phyloP scores from a whole-genome alignment of 768 basidiomycete genomes.

The Sarcodon sp. region DNA sequence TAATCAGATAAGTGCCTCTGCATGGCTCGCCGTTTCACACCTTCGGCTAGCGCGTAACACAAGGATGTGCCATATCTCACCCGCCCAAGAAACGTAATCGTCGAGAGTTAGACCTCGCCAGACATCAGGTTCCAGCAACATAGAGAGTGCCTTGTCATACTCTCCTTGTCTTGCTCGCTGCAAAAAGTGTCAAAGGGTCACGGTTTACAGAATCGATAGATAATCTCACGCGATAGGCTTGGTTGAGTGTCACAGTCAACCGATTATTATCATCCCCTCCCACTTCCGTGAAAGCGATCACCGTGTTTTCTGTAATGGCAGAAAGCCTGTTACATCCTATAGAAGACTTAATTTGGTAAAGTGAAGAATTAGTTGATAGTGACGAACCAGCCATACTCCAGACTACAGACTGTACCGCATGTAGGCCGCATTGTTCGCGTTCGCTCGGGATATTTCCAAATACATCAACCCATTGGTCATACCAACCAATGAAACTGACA shows the following conservation, averaged over 20 bases:
- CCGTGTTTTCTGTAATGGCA: conserved; percentile 52
- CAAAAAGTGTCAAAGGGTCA: neutral
- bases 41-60: conserved; percentile 54
- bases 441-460: conserved; percentile 36
- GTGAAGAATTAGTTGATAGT: neutral
- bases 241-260: conserved; percentile 48
- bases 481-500: conserved; percentile 49
- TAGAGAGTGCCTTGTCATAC: conserved; percentile 45
- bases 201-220: neutral
- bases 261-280: conserved; percentile 50
- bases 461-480: conserved; percentile 59
- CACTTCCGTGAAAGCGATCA: conserved; percentile 49
- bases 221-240: conserved; percentile 44
- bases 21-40: conserved; percentile 23
- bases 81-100: conserved; percentile 64
- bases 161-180: conserved; percentile 61
- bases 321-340: conserved; percentile 59
- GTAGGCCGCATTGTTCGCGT: conserved; percentile 56
- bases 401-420: conserved; percentile 59
- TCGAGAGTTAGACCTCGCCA: conserved; percentile 56
- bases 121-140: conserved; percentile 52
- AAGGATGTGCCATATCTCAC: conserved; percentile 69
- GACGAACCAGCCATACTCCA: conserved; percentile 58
- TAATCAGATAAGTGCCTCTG: neutral
- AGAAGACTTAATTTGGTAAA: neutral